Conservation (phyloP, 2,329 filamentous ascomycete species). For the Stagonosporopsis rhizophila region DNA sequence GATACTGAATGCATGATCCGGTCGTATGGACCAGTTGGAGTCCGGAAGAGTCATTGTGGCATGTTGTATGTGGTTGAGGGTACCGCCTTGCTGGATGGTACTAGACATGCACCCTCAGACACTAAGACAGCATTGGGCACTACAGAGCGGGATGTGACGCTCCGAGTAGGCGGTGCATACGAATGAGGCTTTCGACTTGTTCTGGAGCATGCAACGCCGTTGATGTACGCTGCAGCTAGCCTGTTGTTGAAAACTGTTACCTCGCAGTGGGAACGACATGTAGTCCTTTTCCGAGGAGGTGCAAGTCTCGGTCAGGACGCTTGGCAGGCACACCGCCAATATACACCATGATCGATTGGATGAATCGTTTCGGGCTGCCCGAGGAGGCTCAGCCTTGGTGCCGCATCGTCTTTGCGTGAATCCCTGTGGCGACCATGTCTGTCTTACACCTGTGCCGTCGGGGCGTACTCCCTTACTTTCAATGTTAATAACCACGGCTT, state of each 20-base stretch:
- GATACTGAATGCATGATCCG: not conserved
- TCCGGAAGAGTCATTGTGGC: not conserved
- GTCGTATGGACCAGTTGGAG: not conserved
- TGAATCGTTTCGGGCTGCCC: constrained; percentile 8
- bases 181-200: not conserved
- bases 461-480: not conserved
- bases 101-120: not conserved
- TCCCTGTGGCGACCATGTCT: not conserved
- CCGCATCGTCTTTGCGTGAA: not conserved
- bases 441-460: constrained; percentile 4
- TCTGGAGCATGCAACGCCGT: constrained; percentile 8
- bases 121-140: not conserved
- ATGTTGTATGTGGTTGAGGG: no score
- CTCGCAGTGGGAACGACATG: not conserved
- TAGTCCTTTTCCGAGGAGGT: not conserved
- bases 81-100: not conserved
- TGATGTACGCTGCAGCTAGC: not conserved
- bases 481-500: not conserved
- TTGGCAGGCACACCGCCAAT: constrained; percentile 16
- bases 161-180: not conserved
- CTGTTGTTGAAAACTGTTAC: not conserved
- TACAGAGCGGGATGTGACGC: not conserved
- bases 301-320: not conserved
- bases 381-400: not conserved
- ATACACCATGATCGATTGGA: not conserved